Conservation (phyloP, 805 yeast genomes). For the Wickerhamomyces hampshirensis region DNA sequence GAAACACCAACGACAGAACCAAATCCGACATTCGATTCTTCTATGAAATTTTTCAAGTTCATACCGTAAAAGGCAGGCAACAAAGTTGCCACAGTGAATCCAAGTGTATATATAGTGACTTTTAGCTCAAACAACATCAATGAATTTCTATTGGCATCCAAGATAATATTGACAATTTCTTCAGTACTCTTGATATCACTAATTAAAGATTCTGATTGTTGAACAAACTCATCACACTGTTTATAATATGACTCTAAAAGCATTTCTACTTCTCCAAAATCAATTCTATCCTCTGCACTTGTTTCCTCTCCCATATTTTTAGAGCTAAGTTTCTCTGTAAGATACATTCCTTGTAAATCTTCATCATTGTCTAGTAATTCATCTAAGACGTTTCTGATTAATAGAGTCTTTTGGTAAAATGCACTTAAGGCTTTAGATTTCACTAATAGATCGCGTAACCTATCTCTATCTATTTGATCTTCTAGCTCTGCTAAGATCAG, state of each 20-base stretch:
- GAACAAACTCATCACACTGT: constrained; percentile 91
- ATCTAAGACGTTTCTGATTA: constrained; percentile 78
- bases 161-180: constrained; percentile 84
- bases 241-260: constrained; percentile 83
- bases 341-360: constrained; percentile 74
- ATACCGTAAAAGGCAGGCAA: constrained; percentile 88
- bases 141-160: constrained; percentile 88
- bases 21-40: constrained; percentile 63
- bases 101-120: constrained; percentile 77
- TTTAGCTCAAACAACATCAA: constrained; percentile 82
- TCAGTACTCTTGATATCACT: constrained; percentile 87
- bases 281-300: constrained; percentile 20
- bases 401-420: constrained; percentile 68
- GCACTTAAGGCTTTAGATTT: constrained; percentile 66
- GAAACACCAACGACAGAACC: constrained; percentile 50
- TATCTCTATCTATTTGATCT: constrained; percentile 71
- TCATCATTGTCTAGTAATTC: constrained; percentile 85
- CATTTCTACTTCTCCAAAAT: constrained; percentile 78
- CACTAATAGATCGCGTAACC: constrained; percentile 66
- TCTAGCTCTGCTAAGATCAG: constrained; percentile 66
- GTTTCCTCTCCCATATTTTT: constrained; percentile 1
- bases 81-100: constrained; percentile 79
- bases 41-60: constrained; percentile 76
- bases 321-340: constrained; percentile 40
- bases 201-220: constrained; percentile 77